Conservation (phyloP, 768 basidiomycete genomes). For the Dendrothele bispora region DNA sequence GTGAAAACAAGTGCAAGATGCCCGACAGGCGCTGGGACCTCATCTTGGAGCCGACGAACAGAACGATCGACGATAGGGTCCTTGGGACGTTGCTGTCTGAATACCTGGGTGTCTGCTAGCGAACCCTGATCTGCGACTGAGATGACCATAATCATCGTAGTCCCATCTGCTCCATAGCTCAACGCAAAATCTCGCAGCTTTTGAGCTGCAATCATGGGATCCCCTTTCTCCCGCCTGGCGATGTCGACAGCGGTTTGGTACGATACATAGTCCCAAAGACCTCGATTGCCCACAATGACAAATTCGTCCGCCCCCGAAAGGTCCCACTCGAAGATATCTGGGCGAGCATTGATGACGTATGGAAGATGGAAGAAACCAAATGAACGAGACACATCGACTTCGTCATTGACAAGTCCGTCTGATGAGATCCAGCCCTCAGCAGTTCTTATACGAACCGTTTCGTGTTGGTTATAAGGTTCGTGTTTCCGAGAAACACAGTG, state of each 20-base stretch:
- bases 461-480: slow-evolving; percentile 84
- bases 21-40: slow-evolving; percentile 83
- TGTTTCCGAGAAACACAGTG: slow-evolving; percentile 77
- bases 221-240: slow-evolving; percentile 66
- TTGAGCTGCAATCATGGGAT: slow-evolving; percentile 84
- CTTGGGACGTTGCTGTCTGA: slow-evolving; percentile 30
- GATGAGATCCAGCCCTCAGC: slow-evolving; percentile 96
- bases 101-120: slow-evolving; percentile 39
- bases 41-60: slow-evolving; percentile 66
- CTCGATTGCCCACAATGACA: slow-evolving; percentile 91
- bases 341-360: slow-evolving; percentile 88
- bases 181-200: slow-evolving; percentile 96
- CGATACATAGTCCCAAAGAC: slow-evolving; percentile 91
- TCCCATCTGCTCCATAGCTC: slow-evolving; percentile 91
- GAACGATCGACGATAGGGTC: slow-evolving; percentile 57
- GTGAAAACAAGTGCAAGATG: slow-evolving; percentile 95
- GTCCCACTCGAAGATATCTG: slow-evolving; percentile 68
- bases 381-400: slow-evolving; percentile 86
- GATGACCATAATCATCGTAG: slow-evolving; percentile 98
- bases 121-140: slow-evolving; percentile 65
- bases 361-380: slow-evolving; percentile 92
- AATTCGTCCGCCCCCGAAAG: slow-evolving; percentile 90
- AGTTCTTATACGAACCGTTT: slow-evolving; percentile 83
- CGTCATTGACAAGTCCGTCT: slow-evolving; percentile 87
- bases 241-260: slow-evolving; percentile 97